Evolutionary conservation across 371 early-diverging fungal species (phyloP), one percentile per base, ranked within the genome.

Genomic region (Mucor irregularis): DNA sequence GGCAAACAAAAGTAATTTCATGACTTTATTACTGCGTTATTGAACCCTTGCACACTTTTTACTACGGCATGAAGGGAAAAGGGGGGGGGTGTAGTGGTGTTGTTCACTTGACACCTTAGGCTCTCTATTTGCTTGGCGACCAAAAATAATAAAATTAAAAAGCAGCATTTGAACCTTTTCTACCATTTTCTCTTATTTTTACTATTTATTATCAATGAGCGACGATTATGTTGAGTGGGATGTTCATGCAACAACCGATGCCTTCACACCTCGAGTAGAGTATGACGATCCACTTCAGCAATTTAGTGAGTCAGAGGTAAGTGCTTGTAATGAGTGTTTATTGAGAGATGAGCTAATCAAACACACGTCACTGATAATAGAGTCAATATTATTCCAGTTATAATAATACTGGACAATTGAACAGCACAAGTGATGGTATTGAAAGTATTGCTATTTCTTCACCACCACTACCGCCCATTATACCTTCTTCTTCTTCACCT

Each of bases 141-240:
- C n/a, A n/a, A n/a, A n/a, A n/a, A n/a, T n/a, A n/a, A n/a, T n/a
- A n/a, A n/a, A n/a, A n/a, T n/a, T n/a, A n/a, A n/a, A n/a, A n/a
- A n/a, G n/a, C n/a, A n/a, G n/a, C n/a, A n/a, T n/a, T n/a, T n/a
- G n/a, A n/a, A n/a, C n/a, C n/a, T n/a, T n/a, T n/a, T n/a, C n/a
- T n/a, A n/a, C n/a, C n/a, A n/a, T n/a, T n/a, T n/a, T n/a, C n/a
- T n/a, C n/a, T n/a, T n/a, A n/a, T n/a, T n/a, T n/a, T n/a, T n/a
- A n/a, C n/a, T n/a, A n/a, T n/a, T n/a, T n/a, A n/a, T n/a, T n/a
- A n/a, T n/a, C n/a, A 29, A 74, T 74, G 74, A 65, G 47, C 46
- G 68, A 66, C 55, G 68, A 70, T 25, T 68, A 65, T 42, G 62
- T 74, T 16, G 56, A 68, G 31, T 74, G 74, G 74, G 62, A 66